Percentiles rank a stretch among this genome's conserved stretches.
Evolutionary conservation across 768 basidiomycete genomes (phyloP).

Genomic region (Cystobasidium tubakii): DNA sequence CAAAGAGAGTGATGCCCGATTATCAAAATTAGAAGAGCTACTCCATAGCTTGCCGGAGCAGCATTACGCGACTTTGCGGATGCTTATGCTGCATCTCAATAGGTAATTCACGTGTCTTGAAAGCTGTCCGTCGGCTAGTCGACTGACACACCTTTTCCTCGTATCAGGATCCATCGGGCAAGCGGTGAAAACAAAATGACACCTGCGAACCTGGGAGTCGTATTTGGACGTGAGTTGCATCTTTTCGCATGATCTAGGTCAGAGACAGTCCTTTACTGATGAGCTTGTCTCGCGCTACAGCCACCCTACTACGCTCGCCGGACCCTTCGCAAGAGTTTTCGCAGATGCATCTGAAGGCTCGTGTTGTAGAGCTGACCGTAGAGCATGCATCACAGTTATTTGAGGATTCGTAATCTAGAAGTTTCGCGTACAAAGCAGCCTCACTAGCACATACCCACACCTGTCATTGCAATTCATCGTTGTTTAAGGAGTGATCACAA

Average conservation of each 20-base stretch:
- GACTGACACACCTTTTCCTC: not conserved
- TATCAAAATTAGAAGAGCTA: constrained; percentile 58
- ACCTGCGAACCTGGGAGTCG: constrained; percentile 87
- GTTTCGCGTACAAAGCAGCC: not conserved
- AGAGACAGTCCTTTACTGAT: constrained; percentile 40
- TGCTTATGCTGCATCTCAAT: constrained; percentile 80
- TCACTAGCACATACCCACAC: not conserved
- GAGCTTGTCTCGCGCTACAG: constrained; percentile 51
- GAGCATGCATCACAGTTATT: constrained; percentile 57
- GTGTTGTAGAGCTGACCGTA: constrained; percentile 87
- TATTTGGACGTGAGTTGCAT: constrained; percentile 82
- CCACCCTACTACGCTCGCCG: constrained; percentile 85
- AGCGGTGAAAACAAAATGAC: constrained; percentile 83
- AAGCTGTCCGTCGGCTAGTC: not conserved
- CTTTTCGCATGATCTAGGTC: not conserved
- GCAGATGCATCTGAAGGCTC: constrained; percentile 77
- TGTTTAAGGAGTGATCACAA: not conserved
- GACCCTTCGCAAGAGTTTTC: constrained; percentile 83
- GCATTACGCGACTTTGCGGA: constrained; percentile 76
- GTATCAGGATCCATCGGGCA: constrained; percentile 58
- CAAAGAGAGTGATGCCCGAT: constrained; percentile 40
- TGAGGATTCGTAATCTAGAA: constrained; percentile 6
- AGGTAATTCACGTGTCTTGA: constrained; percentile 56
- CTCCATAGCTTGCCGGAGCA: constrained; percentile 73
- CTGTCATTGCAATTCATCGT: not conserved